Percentiles rank a stretch among this genome's conserved stretches.
These are phyloP conservation scores for Umbelopsis isabellina DNA, from an alignment of 192 early-diverging fungal genomes.

Conservation along the genomic window DNA sequence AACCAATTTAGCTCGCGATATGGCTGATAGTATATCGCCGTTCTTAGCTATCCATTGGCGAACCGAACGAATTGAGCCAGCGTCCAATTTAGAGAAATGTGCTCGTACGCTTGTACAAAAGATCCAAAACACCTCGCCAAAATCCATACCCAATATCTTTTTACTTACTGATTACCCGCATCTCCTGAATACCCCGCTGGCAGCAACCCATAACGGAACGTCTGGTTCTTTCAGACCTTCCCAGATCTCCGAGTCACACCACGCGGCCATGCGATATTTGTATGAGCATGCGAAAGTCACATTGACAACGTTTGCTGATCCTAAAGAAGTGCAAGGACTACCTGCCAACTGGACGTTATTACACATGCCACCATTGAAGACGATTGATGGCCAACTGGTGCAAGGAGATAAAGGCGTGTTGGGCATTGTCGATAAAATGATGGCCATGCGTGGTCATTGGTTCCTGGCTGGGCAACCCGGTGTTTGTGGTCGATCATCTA, in stretches of 20 bases:
- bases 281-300: conserved; percentile 30
- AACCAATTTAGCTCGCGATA: conserved; percentile 12
- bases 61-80: conserved; percentile 24
- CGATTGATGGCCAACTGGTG: neutral
- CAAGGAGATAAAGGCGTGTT: conserved; percentile 25
- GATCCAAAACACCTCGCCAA: neutral
- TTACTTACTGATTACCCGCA: conserved; percentile 45
- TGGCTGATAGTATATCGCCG: conserved; percentile 7
- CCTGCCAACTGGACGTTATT: conserved; percentile 34
- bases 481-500: conserved; percentile 37
- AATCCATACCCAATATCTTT: conserved; percentile 32
- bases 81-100: conserved; percentile 27
- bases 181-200: neutral
- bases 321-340: neutral
- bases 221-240: conserved; percentile 8
- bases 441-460: conserved; percentile 32
- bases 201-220: conserved; percentile 10
- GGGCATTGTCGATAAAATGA: conserved; percentile 42
- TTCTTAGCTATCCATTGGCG: conserved; percentile 46
- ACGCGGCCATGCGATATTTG: conserved; percentile 35
- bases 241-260: conserved; percentile 30
- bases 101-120: conserved; percentile 25
- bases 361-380: conserved; percentile 5
- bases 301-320: conserved; percentile 12
- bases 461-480: conserved; percentile 37